Base-by-base conservation (phyloP, 805 yeast species). In the Schwanniomyces vanrijiae region DNA sequence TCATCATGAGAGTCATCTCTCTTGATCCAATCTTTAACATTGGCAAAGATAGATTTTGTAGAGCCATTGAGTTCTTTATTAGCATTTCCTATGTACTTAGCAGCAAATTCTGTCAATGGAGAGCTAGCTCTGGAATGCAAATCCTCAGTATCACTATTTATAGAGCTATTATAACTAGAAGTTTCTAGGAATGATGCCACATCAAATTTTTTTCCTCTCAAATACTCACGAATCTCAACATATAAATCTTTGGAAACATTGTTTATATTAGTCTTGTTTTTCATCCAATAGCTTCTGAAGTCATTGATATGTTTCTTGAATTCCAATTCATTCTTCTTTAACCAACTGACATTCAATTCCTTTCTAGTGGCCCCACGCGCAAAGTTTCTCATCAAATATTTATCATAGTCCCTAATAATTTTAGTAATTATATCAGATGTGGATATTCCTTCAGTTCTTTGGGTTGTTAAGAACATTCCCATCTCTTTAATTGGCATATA, bases 341-440 rank as follows among this genome's bases (percentile, higher is more conserved):
- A 77, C 99, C 99, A 94, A 25, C 96, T 87, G 18, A 94, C 98
- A 61, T 94, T 94, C 59, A 94, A 80, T 61, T 94, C 99, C 65
- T 94, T 90, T 61, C 99, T 80, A 2, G 97, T 88, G 9, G 97
- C 98, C 41, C 99, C 99, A 55, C 99, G 81, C 13, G 97, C 96
- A 68, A 94, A 92, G 71, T 94, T 94, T 64, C 99, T 83, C 94
- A 92, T 86, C 66, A 94, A 75, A 67, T 94, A 94, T 71, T 91
- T 90, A 73, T 94, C 99, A 69, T 94, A 94, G 69, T 94, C 98
- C 58, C 94, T 81, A 57, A 94, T 91, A 57, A 94, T 89, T 62
- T 88, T 90, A 51, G 98, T 92, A 61, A 94, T 94, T 55, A 94
- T 92, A 65, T 92, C 98, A 28, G 96, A 86, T 0, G 99, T 94